Conservation (phyloP, 176 grass and related monocot genomes). For the Eragrostis curvula region DNA sequence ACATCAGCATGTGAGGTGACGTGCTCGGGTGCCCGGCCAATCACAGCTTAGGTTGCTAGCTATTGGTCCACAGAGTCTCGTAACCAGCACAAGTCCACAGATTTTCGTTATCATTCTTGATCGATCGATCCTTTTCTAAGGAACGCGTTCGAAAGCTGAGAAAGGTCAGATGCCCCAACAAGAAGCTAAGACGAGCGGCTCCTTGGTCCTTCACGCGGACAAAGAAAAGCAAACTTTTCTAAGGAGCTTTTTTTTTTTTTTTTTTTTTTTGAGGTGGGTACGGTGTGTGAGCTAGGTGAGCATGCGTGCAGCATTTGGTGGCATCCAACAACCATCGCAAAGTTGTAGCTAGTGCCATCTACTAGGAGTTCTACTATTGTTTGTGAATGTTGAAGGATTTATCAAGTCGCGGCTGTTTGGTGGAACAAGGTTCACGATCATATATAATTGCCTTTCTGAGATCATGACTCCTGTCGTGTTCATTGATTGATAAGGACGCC, state of each 20-base stretch:
- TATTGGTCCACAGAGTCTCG: not conserved
- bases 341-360: not conserved
- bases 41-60: not conserved
- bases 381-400: not conserved
- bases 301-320: constrained; percentile 15
- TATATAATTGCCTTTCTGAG: no score
- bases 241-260: no score
- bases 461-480: no score
- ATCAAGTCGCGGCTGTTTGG: not conserved
- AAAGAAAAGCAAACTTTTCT: not conserved
- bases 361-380: not conserved
- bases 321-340: constrained; percentile 6
- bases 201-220: not conserved
- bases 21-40: not conserved
- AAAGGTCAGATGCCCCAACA: constrained; percentile 5
- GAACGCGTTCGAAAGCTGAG: not conserved
- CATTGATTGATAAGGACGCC: no score
- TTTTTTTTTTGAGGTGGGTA: no score
- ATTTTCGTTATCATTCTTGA: not conserved
- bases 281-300: not conserved
- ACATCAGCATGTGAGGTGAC: constrained; percentile 28
- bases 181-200: not conserved
- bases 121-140: constrained; percentile 11
- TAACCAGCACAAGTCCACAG: not conserved
- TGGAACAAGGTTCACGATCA: no score